Evolutionary conservation across 2,329 filamentous ascomycete species (phyloP).

Genomic region (Tolypocladium paradoxum): DNA sequence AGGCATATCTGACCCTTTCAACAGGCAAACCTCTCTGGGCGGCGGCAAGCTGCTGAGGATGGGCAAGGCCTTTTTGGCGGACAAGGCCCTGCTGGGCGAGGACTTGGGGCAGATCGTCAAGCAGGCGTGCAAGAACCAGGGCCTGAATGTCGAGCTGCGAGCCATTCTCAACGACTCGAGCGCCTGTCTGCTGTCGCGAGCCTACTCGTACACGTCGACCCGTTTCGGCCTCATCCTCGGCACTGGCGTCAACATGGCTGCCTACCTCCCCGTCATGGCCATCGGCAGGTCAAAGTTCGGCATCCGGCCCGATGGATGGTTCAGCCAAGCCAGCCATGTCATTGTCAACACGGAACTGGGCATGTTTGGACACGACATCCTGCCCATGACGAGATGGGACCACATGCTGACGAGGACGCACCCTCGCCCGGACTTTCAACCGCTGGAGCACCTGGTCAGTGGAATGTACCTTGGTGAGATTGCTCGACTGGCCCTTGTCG

Average conservation of each 20-base stretch:
- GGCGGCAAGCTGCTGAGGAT: constrained; percentile 49
- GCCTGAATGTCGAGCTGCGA: constrained; percentile 43
- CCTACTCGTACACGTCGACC: constrained; percentile 47
- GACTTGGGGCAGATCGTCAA: constrained; percentile 50
- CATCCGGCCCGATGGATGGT: constrained; percentile 42
- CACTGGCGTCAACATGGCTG: constrained; percentile 56
- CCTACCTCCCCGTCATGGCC: constrained; percentile 48
- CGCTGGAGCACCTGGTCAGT: constrained; percentile 50
- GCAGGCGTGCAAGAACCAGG: constrained; percentile 36
- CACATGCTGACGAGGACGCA: constrained; percentile 38
- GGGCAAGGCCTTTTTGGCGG: constrained; percentile 56
- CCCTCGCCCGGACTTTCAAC: constrained; percentile 48
- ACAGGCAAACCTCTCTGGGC: constrained; percentile 53
- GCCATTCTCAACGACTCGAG: constrained; percentile 59
- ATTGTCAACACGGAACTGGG: constrained; percentile 58
- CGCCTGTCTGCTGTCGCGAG: constrained; percentile 54
- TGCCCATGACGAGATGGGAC: constrained; percentile 55
- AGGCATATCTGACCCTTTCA: background rate
- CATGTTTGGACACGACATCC: constrained; percentile 51
- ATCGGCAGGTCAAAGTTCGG: constrained; percentile 48
- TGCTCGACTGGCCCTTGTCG: constrained; percentile 44
- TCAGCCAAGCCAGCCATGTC: constrained; percentile 47
- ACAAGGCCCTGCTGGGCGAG: constrained; percentile 44
- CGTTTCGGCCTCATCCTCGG: constrained; percentile 56
- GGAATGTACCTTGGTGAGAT: constrained; percentile 60